Evolutionary conservation across 2,329 filamentous ascomycete species (phyloP), one percentile per base, ranked within the genome.

Genomic region (Aspergillus costaricaensis): DNA sequence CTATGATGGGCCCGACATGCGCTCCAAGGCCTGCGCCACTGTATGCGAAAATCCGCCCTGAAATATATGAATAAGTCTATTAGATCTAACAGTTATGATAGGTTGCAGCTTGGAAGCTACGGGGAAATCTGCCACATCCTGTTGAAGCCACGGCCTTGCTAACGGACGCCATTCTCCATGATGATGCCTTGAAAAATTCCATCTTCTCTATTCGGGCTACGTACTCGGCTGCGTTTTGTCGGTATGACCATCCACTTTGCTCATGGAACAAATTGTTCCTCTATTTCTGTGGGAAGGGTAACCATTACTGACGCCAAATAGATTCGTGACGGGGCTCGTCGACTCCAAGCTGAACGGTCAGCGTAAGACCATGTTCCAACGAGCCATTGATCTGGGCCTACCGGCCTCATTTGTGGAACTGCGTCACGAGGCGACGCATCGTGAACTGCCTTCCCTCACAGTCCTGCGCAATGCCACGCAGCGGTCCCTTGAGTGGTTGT

Each of bases 391-490:
- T 43, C 65, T 80, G 3, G 77, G 77, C 1, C 65, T 80, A 3
- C 79, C 79, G 0, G 86, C 88, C 0, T 88, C 89, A 0, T 96
- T 96, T 75, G 92, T 97, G 57, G 92, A 96, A 80, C 81, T 96
- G 60, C 86, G 93, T 49, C 93, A 97, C 74, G 91, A 96, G 77
- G 91, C 91, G 47, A 96, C 92, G 43, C 93, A 98, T 74, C 91
- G 96, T 75, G 90, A 92, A 72, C 80, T 96, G 59, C 93, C 93
- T 0, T 88, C 88, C 1, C 80, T 96, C 56, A 82, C 85, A 10
- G 87, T 91, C 64, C 80, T 97, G 63, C 85, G 91, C 55, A 83
- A 83, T 38, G 90, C 90, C 1, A 86, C 89, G 1, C 79, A 82
- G 64, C 86, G 89, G 68, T 91, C 90, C 1, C 80, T 97, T 63